Conservation (phyloP, 2,329 filamentous ascomycete genomes). For the Trichoderma aggressivum region DNA sequence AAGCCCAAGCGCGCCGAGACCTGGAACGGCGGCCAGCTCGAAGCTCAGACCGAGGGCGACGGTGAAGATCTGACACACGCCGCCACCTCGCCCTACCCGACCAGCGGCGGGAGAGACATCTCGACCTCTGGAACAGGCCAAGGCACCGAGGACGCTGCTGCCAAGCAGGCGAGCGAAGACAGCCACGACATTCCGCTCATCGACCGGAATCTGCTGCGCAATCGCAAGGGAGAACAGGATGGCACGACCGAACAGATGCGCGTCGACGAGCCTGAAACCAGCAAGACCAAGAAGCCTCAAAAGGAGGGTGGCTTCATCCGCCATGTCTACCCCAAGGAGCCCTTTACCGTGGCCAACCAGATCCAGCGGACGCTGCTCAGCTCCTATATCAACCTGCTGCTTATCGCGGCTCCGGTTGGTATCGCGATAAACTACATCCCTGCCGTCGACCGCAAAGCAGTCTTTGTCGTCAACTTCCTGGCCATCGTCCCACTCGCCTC, state of each 20-base stretch:
- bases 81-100: constrained; percentile 33
- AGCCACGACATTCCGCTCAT: constrained; percentile 23
- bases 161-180: constrained; percentile 22
- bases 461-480: constrained; percentile 90
- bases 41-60: constrained; percentile 31
- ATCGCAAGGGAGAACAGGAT: constrained; percentile 31
- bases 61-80: constrained; percentile 35
- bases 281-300: constrained; percentile 41
- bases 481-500: constrained; percentile 88
- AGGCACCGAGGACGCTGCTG: constrained; percentile 24
- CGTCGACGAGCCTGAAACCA: constrained; percentile 20
- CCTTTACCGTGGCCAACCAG: constrained; percentile 62
- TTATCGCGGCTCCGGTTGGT: constrained; percentile 75
- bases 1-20: constrained; percentile 30
- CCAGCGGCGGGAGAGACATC: constrained; percentile 22
- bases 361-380: constrained; percentile 71
- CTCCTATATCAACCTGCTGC: constrained; percentile 82
- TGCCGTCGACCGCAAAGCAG: constrained; percentile 53
- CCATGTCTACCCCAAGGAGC: constrained; percentile 47
- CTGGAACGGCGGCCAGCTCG: constrained; percentile 34
- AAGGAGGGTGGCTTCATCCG: constrained; percentile 40
- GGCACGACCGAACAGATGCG: constrained; percentile 24
- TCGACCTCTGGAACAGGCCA: constrained; percentile 28
- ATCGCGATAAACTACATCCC: constrained; percentile 67
- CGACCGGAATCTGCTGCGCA: constrained; percentile 29